These are phyloP conservation scores for Boletus bicolor DNA, from an alignment of 768 basidiomycete species.

Conservation along the genomic window DNA sequence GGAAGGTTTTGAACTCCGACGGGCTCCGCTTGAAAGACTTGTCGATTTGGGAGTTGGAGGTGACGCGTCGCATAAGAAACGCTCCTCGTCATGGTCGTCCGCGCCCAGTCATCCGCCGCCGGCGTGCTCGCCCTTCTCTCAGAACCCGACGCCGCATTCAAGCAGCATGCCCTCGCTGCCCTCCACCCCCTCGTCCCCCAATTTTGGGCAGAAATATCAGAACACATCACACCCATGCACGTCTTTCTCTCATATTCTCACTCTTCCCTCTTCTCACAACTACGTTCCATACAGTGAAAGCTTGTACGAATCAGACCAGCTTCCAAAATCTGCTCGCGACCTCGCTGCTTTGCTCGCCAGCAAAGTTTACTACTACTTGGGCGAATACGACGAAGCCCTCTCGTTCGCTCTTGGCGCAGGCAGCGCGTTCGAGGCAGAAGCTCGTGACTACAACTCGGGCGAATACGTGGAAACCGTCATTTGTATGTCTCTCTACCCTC, in stretches of 20 bases:
- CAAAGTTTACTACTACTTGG: slow-evolving; percentile 97
- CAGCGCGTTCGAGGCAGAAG: slow-evolving; percentile 76
- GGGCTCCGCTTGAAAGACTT: slow-evolving; percentile 32
- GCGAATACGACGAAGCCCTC: slow-evolving; percentile 92
- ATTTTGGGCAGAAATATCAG: slow-evolving; percentile 99
- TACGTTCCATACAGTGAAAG: slow-evolving; percentile 61
- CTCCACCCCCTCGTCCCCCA: slow-evolving; percentile 83
- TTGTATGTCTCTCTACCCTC: slow-evolving; percentile 55
- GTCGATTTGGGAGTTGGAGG: slow-evolving; percentile 37
- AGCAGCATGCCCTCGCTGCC: slow-evolving; percentile 85
- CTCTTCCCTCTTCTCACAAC: slow-evolving; percentile 9
- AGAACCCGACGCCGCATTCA: slow-evolving; percentile 84
- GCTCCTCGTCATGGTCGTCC: slow-evolving; percentile 54
- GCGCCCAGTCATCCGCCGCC: slow-evolving; percentile 76
- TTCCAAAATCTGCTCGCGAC: slow-evolving; percentile 71
- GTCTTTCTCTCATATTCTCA: slow-evolving; percentile 31
- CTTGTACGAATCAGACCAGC: slow-evolving; percentile 78
- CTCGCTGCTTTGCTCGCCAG: slow-evolving; percentile 91
- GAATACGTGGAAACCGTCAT: slow-evolving; percentile 95
- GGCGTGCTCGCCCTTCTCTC: slow-evolving; percentile 89
- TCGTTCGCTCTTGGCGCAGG: slow-evolving; percentile 93
- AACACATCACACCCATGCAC: slow-evolving; percentile 86
- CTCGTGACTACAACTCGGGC: slow-evolving; percentile 56
- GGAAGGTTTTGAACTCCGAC: slow-evolving; percentile 20
- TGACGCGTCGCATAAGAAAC: slow-evolving; percentile 37